Conservation (phyloP, 2,329 filamentous ascomycete genomes). For the Bisporella sp. region DNA sequence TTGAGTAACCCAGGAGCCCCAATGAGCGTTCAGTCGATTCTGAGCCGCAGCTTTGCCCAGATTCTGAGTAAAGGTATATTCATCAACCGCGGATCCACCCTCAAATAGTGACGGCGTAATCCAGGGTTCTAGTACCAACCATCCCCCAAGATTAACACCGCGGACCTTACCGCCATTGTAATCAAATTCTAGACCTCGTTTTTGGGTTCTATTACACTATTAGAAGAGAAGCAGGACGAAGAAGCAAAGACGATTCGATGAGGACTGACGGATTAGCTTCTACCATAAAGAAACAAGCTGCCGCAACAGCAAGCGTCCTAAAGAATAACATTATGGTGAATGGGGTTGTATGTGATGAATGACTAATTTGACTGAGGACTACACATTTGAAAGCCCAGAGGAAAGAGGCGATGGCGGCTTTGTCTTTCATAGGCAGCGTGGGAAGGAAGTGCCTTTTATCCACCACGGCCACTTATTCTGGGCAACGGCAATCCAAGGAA, state of each 20-base stretch:
- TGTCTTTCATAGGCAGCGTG: too few relatives aligned
- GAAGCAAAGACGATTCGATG: neutral
- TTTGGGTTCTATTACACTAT: neutral
- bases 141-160: slow-evolving; percentile 57
- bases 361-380: too few relatives aligned
- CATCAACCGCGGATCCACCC: slow-evolving; percentile 26
- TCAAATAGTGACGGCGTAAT: slow-evolving; percentile 50
- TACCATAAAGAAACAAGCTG: slow-evolving; percentile 9
- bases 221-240: too few relatives aligned
- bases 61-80: slow-evolving; percentile 31
- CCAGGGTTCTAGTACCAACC: slow-evolving; percentile 34
- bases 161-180: slow-evolving; percentile 49
- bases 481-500: too few relatives aligned
- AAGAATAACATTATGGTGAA: slow-evolving; percentile 7
- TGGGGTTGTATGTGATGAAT: neutral
- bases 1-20: slow-evolving; percentile 46
- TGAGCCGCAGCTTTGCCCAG: slow-evolving; percentile 39
- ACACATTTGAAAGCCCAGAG: too few relatives aligned
- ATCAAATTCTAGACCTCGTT: slow-evolving; percentile 36
- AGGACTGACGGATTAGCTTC: slow-evolving; percentile 9
- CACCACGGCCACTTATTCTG: too few relatives aligned
- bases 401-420: too few relatives aligned
- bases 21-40: slow-evolving; percentile 44
- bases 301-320: slow-evolving; percentile 11
- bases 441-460: too few relatives aligned